Conservation (phyloP, 768 basidiomycete species). For the Suillus clintonianus region DNA sequence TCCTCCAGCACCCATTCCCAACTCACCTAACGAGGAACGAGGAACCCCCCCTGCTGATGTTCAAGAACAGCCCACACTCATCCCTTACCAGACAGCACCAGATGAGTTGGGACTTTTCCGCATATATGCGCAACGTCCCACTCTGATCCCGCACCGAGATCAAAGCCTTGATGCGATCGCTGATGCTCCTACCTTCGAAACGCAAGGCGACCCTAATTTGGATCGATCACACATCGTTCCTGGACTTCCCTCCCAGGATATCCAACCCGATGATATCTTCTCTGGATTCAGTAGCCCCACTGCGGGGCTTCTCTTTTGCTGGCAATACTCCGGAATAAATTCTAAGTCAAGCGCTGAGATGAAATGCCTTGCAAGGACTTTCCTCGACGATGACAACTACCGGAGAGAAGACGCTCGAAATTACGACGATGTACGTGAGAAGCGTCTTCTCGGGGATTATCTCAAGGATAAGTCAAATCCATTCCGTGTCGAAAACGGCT, state of each 20-base stretch:
- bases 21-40: too few relatives aligned
- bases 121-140: conserved; percentile 2
- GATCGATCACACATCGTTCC: background rate
- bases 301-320: conserved; percentile 28
- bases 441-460: background rate
- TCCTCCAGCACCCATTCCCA: too few relatives aligned
- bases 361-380: conserved; percentile 24
- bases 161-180: background rate
- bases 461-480: background rate
- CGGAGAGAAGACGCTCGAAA: conserved; percentile 18
- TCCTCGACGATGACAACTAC: conserved; percentile 26
- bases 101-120: background rate
- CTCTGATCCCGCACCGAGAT: background rate
- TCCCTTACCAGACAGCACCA: background rate
- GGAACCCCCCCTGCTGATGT: background rate
- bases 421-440: conserved; percentile 10
- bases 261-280: background rate
- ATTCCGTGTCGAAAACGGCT: conserved; percentile 5
- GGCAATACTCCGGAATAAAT: conserved; percentile 30
- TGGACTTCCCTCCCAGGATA: background rate
- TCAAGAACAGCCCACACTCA: background rate
- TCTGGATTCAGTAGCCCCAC: conserved; percentile 23
- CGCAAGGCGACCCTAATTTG: background rate
- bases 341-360: conserved; percentile 31
- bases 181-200: conserved; percentile 5